phyloP scores from a whole-genome alignment of 2,329 filamentous ascomycete species.

The Chalara sp. region DNA sequence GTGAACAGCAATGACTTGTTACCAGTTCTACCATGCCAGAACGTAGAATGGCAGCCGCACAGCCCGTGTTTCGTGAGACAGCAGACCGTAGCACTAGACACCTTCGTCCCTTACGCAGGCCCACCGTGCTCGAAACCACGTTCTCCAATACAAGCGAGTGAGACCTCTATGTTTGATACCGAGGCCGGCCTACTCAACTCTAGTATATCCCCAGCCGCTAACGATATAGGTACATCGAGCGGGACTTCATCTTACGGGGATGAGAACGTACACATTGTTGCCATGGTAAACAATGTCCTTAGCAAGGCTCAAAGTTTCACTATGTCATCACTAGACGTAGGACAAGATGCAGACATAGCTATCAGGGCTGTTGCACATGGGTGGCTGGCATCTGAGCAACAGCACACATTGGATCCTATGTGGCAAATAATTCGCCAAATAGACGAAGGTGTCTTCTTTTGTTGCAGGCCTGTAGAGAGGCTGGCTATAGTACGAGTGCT shows the following conservation, averaged over 20 bases:
- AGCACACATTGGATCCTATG: not conserved
- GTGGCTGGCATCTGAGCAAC: not conserved
- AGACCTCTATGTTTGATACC: too few species aligned
- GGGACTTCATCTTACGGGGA: not conserved
- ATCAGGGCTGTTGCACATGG: slow-evolving; percentile 1
- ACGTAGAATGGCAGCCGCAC: too few species aligned
- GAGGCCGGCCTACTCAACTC: too few species aligned
- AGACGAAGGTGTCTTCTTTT: not conserved
- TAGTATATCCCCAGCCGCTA: too few species aligned
- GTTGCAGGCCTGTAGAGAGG: not conserved
- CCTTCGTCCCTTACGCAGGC: too few species aligned
- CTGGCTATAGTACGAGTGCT: not conserved
- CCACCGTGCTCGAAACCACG: too few species aligned
- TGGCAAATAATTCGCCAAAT: not conserved
- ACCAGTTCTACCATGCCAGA: too few species aligned
- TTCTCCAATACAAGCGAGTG: too few species aligned
- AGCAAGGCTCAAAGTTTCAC: not conserved
- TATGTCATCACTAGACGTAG: not conserved
- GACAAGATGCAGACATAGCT: not conserved
- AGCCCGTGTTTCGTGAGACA: too few species aligned
- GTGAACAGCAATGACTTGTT: too few species aligned
- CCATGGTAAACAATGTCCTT: not conserved
- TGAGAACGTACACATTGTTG: not conserved
- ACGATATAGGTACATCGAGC: not conserved
- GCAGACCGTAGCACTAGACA: too few species aligned